Conservation (phyloP, 345 rosid species). For the Gossypium mustelinum region DNA sequence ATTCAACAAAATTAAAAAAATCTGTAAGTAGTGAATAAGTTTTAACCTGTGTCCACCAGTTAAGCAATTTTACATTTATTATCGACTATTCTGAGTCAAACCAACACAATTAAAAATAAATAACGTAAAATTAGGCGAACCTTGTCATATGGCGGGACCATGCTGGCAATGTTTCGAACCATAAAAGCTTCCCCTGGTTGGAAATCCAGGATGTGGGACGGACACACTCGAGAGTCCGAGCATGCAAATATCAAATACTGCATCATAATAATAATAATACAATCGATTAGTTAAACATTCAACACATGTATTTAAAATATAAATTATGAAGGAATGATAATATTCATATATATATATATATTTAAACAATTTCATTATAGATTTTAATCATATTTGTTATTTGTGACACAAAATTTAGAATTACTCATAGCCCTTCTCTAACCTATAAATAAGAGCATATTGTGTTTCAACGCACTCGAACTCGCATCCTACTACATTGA, state of each 20-base stretch:
- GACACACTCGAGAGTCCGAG: constrained; percentile 96
- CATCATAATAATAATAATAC: too few relatives aligned
- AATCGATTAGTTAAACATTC: not conserved
- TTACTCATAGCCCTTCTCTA: too few relatives aligned
- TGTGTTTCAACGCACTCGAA: too few relatives aligned
- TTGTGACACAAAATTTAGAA: too few relatives aligned
- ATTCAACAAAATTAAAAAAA: not conserved
- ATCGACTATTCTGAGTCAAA: not conserved
- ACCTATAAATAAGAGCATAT: fast-evolving
- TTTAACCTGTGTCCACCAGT: not conserved
- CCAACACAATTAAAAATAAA: not conserved
- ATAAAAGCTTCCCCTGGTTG: constrained; percentile 96
- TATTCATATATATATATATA: too few relatives aligned
- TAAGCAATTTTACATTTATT: not conserved
- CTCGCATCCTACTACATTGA: too few relatives aligned
- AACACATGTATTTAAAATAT: not conserved
- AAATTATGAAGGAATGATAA: not conserved
- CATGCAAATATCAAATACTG: constrained; percentile 94
- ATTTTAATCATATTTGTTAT: too few relatives aligned
- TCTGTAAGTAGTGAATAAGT: not conserved
- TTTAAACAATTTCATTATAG: fast-evolving
- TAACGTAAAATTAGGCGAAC: constrained; percentile 26
- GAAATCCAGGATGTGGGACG: constrained; percentile 82
- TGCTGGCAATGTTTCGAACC: constrained; percentile 95
- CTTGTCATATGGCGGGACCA: constrained; percentile 73